Conservation (phyloP, 352 stramenopile genomes). For the Phytopythium vexans region DNA sequence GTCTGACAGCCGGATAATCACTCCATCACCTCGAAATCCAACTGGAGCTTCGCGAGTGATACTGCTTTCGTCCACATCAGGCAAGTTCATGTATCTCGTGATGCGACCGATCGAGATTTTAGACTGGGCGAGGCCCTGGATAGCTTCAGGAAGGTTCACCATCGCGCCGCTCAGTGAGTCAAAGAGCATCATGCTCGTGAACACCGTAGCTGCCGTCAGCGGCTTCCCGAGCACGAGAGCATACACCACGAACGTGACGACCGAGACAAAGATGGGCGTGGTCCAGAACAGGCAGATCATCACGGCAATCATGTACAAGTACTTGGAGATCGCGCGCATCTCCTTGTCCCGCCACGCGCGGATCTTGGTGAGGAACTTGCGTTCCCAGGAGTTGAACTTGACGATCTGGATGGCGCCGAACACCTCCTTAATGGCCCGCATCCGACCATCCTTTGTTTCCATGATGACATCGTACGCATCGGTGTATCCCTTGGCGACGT, state of each 20-base stretch:
- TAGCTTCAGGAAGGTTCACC: constrained; percentile 8
- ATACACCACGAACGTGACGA: constrained; percentile 28
- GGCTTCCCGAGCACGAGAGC: constrained; percentile 19
- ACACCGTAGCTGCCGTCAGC: constrained; percentile 28
- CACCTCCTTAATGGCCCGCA: constrained; percentile 41
- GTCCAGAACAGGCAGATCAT: constrained; percentile 51
- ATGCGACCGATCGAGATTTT: constrained; percentile 1
- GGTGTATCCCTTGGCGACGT: constrained; percentile 15
- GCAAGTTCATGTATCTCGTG: not conserved
- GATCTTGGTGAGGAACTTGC: constrained; percentile 72
- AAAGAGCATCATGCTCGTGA: constrained; percentile 19
- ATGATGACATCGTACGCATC: constrained; percentile 18
- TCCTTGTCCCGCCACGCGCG: constrained; percentile 56
- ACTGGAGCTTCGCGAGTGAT: constrained; percentile 13
- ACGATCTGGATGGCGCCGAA: constrained; percentile 76
- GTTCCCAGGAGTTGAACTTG: constrained; percentile 91
- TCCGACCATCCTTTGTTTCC: constrained; percentile 29
- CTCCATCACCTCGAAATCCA: constrained; percentile 6
- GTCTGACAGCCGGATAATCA: constrained; percentile 19
- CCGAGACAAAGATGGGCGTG: constrained; percentile 21
- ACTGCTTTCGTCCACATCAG: not conserved
- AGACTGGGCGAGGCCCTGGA: constrained; percentile 4
- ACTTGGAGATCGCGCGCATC: constrained; percentile 47
- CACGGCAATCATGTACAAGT: constrained; percentile 61
- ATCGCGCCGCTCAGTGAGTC: constrained; percentile 7